Evolutionary conservation across 169 alveolate genomes (phyloP), one percentile per base, ranked within the genome.

Genomic region (Cryptosporidium parvum): DNA sequence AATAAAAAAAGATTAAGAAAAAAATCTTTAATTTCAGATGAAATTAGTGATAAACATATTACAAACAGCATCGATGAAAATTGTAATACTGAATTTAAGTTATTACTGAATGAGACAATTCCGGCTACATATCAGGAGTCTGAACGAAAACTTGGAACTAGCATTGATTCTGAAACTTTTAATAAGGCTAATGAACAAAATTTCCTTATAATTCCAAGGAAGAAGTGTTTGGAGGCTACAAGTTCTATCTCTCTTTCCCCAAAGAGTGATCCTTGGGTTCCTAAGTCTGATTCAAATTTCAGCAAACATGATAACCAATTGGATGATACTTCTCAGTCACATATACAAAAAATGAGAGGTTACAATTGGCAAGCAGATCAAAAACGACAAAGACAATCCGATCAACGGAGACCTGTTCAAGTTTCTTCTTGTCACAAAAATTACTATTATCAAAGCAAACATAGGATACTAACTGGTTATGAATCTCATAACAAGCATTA

Each of bases 191-290:
- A 29, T 3, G 72, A 65, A 65, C 33, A 65, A 65, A 37, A 35
- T 33, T 18, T 53, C 29, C 16, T 80, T 2, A 67, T 80, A 18
- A 80, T 80, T 9, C 89, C 89, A 14, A 80, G 39, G 21, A 80
- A 61, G 6, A 80, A 62, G 65, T 39, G 37, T 16, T 8, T 44
- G 6, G 89, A 80, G 3, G 33, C 6, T 7, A 29, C 26, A 0
- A 69, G 12, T 23, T 18, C 48, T 12, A 8, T n/a, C 14, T 9
- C 51, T 2, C 68, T 51, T 42, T 62, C 75, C 6, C 48, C 75
- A 23, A 80, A 67, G 52, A 39, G 89, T 1, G 89, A 80, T 29
- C 89, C 89, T 23, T 80, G 89, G 89, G 35, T 65, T 44, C 89
- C 89, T 18, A 42, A 45, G 1, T 80, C 89, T 1, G 89, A 80